phyloP scores from a whole-genome alignment of 352 stramenopile genomes.

The Globisporangium middletonii region DNA sequence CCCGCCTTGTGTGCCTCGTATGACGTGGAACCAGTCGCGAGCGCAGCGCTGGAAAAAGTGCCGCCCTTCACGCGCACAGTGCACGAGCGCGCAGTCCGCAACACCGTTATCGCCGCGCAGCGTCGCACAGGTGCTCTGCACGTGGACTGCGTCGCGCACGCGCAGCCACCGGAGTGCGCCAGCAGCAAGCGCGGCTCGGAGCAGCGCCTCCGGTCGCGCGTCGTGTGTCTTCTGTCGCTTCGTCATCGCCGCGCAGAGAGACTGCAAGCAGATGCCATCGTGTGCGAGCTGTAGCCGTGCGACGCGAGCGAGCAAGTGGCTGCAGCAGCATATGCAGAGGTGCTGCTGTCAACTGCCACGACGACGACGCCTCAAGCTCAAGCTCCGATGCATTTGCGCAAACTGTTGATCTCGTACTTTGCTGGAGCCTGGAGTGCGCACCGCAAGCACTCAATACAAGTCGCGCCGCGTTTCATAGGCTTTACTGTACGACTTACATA shows the following conservation, averaged over 20 bases:
- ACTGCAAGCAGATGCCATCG: background rate
- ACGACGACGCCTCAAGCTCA: no score
- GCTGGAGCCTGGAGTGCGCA: no score
- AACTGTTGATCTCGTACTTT: no score
- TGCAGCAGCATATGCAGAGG: no score
- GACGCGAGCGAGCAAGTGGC: no score
- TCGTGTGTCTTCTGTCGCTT: conserved; percentile 1
- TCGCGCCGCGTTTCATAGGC: no score
- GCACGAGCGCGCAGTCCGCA: background rate
- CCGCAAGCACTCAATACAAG: no score
- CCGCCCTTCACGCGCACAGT: conserved; percentile 2
- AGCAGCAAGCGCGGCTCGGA: background rate
- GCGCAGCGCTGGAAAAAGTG: conserved; percentile 11
- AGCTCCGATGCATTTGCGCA: no score
- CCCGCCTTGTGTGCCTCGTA: background rate
- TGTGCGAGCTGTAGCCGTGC: no score
- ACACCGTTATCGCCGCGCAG: background rate
- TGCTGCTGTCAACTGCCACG: no score
- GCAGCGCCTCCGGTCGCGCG: background rate
- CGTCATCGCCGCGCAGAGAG: background rate
- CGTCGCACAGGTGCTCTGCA: background rate
- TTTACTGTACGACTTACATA: no score
- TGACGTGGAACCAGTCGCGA: conserved; percentile 7
- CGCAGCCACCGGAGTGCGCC: conserved; percentile 4
- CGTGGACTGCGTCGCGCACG: conserved; percentile 1